A percentile compares a stretch with the other conserved stretches of the same genome.
These are phyloP conservation scores for Aspergillus chevalieri DNA, from an alignment of 2,329 filamentous ascomycete species.

Conservation along the genomic window DNA sequence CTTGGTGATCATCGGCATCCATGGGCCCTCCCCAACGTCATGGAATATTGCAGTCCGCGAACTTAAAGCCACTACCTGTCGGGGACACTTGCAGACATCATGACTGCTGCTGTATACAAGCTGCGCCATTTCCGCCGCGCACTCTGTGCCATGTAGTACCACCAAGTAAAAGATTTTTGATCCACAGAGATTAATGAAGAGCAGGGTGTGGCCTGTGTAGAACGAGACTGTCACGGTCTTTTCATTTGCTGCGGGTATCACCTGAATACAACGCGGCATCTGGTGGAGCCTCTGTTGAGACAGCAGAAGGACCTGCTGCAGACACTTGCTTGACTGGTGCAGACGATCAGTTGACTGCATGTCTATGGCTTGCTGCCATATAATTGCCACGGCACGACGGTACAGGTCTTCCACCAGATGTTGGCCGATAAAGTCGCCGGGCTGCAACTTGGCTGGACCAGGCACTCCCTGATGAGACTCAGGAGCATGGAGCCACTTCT, in stretches of 20 bases:
- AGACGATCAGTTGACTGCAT: background rate
- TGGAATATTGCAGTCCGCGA: background rate
- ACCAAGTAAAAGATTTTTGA: background rate
- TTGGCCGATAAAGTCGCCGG: background rate
- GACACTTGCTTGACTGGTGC: background rate
- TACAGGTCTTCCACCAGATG: constrained; percentile 1
- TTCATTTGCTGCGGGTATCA: background rate
- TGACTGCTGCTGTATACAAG: background rate
- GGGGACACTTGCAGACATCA: background rate
- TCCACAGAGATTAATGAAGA: background rate
- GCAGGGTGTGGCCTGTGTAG: constrained; percentile 2
- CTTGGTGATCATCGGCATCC: constrained; percentile 1
- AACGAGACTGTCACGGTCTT: background rate
- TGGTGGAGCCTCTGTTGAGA: background rate
- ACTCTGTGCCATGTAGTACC: background rate
- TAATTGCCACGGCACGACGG: background rate
- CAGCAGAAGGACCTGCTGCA: background rate
- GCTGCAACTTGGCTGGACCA: background rate
- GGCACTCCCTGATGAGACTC: background rate
- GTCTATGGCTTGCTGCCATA: background rate
- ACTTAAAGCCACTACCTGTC: background rate
- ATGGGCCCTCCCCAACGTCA: constrained; percentile 1
- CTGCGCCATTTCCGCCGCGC: background rate
- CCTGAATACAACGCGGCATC: constrained; percentile 1
- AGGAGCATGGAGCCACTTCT: constrained; percentile 2